Evolutionary conservation across 2,329 filamentous ascomycete species (phyloP).

Genomic region (Sporothrix brasiliensis): DNA sequence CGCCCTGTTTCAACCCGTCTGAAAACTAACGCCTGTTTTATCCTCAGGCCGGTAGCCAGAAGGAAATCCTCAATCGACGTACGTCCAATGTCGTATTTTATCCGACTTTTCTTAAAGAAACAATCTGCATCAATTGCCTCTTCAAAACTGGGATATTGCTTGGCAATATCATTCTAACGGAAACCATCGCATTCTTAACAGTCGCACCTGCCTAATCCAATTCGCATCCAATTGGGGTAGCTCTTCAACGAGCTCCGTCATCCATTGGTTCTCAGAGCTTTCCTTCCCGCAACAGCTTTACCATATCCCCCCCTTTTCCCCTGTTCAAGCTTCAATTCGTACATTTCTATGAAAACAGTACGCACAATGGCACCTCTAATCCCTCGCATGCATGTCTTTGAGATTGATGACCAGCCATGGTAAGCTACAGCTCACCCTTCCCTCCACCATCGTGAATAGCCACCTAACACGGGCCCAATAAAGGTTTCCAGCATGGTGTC

Average conservation of each 20-base stretch:
- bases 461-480: background rate
- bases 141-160: background rate
- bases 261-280: background rate
- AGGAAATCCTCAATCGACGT: background rate
- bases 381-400: slow-evolving; percentile 65
- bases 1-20: slow-evolving; percentile 21
- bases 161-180: background rate
- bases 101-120: no score
- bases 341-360: background rate
- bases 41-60: background rate
- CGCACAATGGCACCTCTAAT: slow-evolving; percentile 35
- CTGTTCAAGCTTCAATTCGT: background rate
- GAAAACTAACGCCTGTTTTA: background rate
- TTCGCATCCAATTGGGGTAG: slow-evolving; percentile 14
- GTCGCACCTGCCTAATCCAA: slow-evolving; percentile 21
- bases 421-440: slow-evolving; percentile 40
- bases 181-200: background rate
- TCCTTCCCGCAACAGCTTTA: background rate
- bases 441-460: background rate
- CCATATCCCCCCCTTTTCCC: background rate
- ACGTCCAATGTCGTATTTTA: background rate
- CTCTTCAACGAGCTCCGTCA: background rate
- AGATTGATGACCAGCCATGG: slow-evolving; percentile 70
- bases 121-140: background rate
- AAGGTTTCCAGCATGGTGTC: slow-evolving; percentile 69